Evolutionary conservation across 371 early-diverging fungal genomes (phyloP).

Genomic region (Actinomortierella ambigua): DNA sequence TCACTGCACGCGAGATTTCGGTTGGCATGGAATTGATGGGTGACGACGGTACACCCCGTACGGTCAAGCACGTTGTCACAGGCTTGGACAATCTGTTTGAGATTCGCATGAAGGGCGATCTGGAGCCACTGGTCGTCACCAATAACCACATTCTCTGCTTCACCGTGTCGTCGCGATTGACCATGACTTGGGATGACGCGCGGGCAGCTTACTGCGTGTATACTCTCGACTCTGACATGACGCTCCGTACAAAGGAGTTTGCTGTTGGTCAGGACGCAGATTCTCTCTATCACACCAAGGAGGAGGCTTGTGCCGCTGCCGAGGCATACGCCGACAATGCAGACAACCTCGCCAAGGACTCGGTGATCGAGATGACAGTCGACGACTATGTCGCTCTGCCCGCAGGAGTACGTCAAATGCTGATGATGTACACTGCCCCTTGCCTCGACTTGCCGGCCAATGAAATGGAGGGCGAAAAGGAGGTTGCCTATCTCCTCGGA

Average conservation of each 20-base stretch:
- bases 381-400: constrained; percentile 26
- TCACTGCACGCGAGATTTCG: constrained; percentile 40
- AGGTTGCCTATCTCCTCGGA: constrained; percentile 7
- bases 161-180: constrained; percentile 2
- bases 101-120: constrained; percentile 14
- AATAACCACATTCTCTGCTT: constrained; percentile 55
- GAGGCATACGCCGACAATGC: neutral
- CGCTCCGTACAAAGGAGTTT: constrained; percentile 4
- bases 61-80: constrained; percentile 27
- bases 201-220: neutral
- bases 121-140: constrained; percentile 45
- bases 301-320: constrained; percentile 5
- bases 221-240: neutral
- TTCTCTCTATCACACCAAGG: too few relatives aligned
- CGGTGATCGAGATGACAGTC: constrained; percentile 43
- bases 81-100: constrained; percentile 46
- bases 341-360: neutral
- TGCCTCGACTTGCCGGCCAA: too few relatives aligned
- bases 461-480: neutral
- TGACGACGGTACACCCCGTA: constrained; percentile 51
- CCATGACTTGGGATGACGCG: constrained; percentile 5
- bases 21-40: constrained; percentile 53
- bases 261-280: neutral
- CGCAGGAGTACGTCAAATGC: constrained; percentile 3
- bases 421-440: constrained; percentile 15